Evolutionary conservation across 345 rosid genomes (phyloP).

Genomic region (Salix dunnii): DNA sequence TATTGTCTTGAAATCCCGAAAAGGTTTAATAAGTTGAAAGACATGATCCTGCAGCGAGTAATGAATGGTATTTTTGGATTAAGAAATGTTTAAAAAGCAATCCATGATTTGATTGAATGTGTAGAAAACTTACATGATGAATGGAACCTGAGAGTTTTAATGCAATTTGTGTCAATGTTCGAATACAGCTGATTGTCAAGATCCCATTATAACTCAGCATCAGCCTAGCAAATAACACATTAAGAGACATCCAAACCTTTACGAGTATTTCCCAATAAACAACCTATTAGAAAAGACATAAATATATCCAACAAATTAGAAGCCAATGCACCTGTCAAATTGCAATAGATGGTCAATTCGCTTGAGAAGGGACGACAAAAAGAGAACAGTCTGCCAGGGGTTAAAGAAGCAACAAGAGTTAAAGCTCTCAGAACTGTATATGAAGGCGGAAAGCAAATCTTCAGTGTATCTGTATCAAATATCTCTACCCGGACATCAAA

Average conservation of each 20-base stretch:
- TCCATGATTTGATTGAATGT: neutral
- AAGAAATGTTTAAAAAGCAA: constrained; percentile 12
- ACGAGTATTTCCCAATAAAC: constrained; percentile 4
- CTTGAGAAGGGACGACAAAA: constrained; percentile 90
- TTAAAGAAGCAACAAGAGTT: constrained; percentile 9
- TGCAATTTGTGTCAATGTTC: constrained; percentile 79
- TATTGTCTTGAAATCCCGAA: constrained; percentile 47
- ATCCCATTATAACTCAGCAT: constrained; percentile 96
- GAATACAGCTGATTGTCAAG: constrained; percentile 87
- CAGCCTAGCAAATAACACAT: constrained; percentile 46
- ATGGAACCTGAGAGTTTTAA: constrained; percentile 72
- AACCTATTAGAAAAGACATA: no score
- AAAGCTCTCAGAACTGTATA: constrained; percentile 15
- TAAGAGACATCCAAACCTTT: constrained; percentile 5
- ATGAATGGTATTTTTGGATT: constrained; percentile 18
- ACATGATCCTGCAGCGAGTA: constrained; percentile 64
- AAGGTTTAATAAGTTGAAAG: constrained; percentile 69
- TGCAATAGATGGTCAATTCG: constrained; percentile 91
- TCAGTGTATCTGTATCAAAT: neutral
- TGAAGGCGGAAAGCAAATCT: neutral
- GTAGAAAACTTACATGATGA: constrained; percentile 57
- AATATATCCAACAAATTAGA: constrained; percentile 14
- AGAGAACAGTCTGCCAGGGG: constrained; percentile 61
- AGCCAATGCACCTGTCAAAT: constrained; percentile 68
- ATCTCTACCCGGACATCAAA: neutral